These are phyloP conservation scores for Ephemerocybe angulata DNA, from an alignment of 768 basidiomycete species.

Conservation along the genomic window DNA sequence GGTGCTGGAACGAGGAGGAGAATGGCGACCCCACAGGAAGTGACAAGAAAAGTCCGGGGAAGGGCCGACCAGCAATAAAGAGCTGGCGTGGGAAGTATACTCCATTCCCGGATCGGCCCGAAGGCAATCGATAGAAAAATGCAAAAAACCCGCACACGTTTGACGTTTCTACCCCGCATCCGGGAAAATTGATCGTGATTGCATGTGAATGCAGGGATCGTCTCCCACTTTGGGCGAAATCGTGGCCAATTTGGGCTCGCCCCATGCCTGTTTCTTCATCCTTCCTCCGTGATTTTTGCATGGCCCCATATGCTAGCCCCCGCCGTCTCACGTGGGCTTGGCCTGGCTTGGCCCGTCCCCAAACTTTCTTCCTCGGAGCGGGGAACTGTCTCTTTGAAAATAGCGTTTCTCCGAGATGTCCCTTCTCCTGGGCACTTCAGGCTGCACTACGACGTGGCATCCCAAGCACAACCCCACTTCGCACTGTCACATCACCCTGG, in stretches of 20 bases:
- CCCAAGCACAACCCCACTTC: neutral
- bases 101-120: neutral
- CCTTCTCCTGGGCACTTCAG: neutral
- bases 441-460: neutral
- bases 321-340: neutral
- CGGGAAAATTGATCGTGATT: neutral
- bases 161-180: constrained; percentile 1
- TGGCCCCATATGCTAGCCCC: too few species aligned
- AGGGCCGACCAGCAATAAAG: neutral
- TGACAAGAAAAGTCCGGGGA: neutral
- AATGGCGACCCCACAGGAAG: neutral
- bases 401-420: neutral
- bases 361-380: neutral
- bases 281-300: neutral
- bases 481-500: neutral
- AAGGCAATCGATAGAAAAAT: neutral
- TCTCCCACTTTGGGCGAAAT: neutral
- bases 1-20: neutral
- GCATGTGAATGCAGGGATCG: neutral
- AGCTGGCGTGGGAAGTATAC: neutral
- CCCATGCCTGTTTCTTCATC: neutral
- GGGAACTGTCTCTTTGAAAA: neutral
- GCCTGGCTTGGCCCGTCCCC: neutral
- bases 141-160: neutral
- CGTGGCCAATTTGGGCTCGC: neutral